Evolutionary conservation across 176 grass and related monocot species (phyloP), one percentile per base, ranked within the genome.

Genomic region (Aegilops sharonensis): DNA sequence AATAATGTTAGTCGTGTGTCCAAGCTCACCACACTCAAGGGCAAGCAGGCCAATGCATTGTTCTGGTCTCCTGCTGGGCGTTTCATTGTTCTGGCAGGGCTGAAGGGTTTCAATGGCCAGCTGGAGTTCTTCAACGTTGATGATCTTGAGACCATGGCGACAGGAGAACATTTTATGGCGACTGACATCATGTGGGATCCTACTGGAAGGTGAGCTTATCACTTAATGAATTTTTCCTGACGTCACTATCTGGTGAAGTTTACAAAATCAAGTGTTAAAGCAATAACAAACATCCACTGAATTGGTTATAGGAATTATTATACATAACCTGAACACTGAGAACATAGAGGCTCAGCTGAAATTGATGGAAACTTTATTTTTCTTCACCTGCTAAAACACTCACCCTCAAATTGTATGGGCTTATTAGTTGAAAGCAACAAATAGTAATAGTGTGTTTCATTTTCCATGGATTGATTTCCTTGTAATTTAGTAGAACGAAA

Each of bases 51-150:
- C 47, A 98, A 95, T 65, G 87, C 95, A 32, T 72, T 98, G 66
- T 98, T 75, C 68, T 98, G 95, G 95, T 95, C 95, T 80, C 95
- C 95, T 83, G 85, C 87, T 72, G 95, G 95, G 0, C 85, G 80
- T 20, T 98, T 90, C 48, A 90, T 98, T 54, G 85, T 98, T 72
- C 89, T 98, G 82, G 95, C 93, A 35, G 95, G 93, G 9, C 83
- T 98, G 66, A 98, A 98, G 84, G 93, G 93, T 68, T 93, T 95
- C 84, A 98, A 95, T 57, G 95, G 95, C 5, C 93, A 98, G 64
- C 48, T 98, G 36, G 95, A 98, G 60, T 98, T 98, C 73, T 98
- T 80, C 87, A 95, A 98, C 87, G 93, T 95, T 27, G 95, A 98
- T 85, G 95, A 95, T 64, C 87, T 95, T 6, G 93, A 98, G 77